Evolutionary conservation across 371 early-diverging fungal genomes (phyloP).

Genomic region (Zychaea mexicana): DNA sequence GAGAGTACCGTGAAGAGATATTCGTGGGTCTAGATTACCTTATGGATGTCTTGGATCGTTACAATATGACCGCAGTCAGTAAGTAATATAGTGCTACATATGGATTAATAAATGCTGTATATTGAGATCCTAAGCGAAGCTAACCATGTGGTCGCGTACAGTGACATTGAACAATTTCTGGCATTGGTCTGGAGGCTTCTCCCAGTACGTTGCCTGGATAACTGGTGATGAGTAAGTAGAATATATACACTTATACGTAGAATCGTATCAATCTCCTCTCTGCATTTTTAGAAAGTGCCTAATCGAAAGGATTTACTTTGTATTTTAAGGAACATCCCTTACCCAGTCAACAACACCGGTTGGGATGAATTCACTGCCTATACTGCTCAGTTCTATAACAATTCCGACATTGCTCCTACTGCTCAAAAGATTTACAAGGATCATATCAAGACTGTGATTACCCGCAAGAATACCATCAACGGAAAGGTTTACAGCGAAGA

Average conservation of each 20-base stretch:
- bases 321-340: constrained; percentile 32
- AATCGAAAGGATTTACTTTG: neutral
- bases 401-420: constrained; percentile 18
- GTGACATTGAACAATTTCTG: constrained; percentile 60
- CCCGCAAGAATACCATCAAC: constrained; percentile 36
- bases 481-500: constrained; percentile 42
- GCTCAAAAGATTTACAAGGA: constrained; percentile 35
- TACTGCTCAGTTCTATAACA: constrained; percentile 43
- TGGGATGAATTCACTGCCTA: constrained; percentile 27
- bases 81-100: constrained; percentile 11
- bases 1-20: constrained; percentile 53
- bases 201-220: constrained; percentile 61
- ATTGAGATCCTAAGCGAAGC: too few species aligned
- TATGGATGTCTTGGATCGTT: constrained; percentile 46
- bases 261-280: too few species aligned
- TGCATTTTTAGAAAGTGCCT: too few species aligned
- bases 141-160: too few species aligned
- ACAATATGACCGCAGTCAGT: constrained; percentile 56
- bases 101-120: neutral
- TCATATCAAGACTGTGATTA: constrained; percentile 36
- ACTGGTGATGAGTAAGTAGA: constrained; percentile 22
- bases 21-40: constrained; percentile 57
- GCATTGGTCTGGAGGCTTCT: constrained; percentile 70
- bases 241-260: too few species aligned
- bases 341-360: constrained; percentile 32